Percentiles rank a stretch among this genome's conserved stretches.
Conservation (phyloP, 371 early-diverging fungal genomes). For the Rhizopus stolonifer region DNA sequence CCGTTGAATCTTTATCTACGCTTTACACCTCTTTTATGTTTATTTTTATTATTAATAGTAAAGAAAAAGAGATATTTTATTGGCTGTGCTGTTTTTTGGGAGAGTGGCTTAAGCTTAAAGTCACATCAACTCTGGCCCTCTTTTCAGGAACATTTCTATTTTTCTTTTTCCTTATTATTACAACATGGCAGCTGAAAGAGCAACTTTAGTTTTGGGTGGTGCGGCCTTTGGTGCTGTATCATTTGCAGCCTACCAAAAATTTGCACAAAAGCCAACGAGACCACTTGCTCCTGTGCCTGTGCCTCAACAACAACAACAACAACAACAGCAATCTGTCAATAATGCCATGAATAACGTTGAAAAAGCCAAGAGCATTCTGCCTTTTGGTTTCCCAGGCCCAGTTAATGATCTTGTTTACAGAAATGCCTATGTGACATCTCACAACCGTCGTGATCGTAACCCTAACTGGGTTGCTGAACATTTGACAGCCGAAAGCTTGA, state of each 20-base stretch:
- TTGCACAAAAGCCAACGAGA: conserved; percentile 30
- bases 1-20: no score
- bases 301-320: conserved; percentile 2
- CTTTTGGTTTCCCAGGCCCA: conserved; percentile 58
- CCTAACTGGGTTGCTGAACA: conserved; percentile 90
- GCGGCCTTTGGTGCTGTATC: conserved; percentile 49
- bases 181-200: conserved; percentile 41
- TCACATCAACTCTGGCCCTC: no score
- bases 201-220: conserved; percentile 47
- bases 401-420: conserved; percentile 59
- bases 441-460: conserved; percentile 77
- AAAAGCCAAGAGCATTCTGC: conserved; percentile 45
- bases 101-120: no score
- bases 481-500: conserved; percentile 65
- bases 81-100: no score
- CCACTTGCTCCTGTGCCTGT: conserved; percentile 15
- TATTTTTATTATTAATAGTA: no score
- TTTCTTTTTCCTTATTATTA: no score
- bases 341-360: conserved; percentile 24
- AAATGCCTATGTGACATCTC: conserved; percentile 61
- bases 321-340: background rate
- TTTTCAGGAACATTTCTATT: no score
- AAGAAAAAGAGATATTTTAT: no score
- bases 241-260: conserved; percentile 43
- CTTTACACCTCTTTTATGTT: no score